Evolutionary conservation across 2,329 filamentous ascomycete genomes (phyloP).

Genomic region (Didymella pomorum): DNA sequence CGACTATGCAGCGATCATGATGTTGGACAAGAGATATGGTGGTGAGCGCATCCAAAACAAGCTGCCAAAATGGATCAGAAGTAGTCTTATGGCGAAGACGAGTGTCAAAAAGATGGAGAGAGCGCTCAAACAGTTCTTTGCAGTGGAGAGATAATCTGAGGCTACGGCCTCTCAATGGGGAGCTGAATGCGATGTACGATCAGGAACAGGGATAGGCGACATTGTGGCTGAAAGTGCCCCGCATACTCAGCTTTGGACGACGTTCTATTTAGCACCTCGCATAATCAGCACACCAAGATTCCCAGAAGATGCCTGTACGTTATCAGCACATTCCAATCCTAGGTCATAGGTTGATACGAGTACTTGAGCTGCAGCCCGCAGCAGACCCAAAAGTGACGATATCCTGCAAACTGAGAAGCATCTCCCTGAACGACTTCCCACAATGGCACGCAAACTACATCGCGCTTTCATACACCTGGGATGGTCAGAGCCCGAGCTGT

Average conservation of each 20-base stretch:
- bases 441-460: slow-evolving; percentile 5
- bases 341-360: background rate
- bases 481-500: slow-evolving; percentile 6
- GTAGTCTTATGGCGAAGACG: slow-evolving; percentile 62
- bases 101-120: slow-evolving; percentile 56
- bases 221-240: background rate
- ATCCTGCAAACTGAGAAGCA: background rate
- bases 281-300: background rate
- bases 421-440: slow-evolving; percentile 6
- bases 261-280: too few species aligned
- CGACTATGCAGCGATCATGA: slow-evolving; percentile 89
- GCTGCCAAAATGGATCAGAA: slow-evolving; percentile 87
- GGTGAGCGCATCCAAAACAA: slow-evolving; percentile 76
- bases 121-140: slow-evolving; percentile 50
- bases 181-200: background rate
- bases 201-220: background rate
- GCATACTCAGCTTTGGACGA: background rate
- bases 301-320: background rate
- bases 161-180: background rate
- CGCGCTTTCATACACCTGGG: slow-evolving; percentile 20
- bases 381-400: background rate
- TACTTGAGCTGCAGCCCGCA: background rate
- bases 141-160: slow-evolving; percentile 31
- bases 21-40: slow-evolving; percentile 84
- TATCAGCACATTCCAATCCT: background rate